phyloP scores from a whole-genome alignment of 2,329 filamentous ascomycete species.

The Periconia macrospinosa region DNA sequence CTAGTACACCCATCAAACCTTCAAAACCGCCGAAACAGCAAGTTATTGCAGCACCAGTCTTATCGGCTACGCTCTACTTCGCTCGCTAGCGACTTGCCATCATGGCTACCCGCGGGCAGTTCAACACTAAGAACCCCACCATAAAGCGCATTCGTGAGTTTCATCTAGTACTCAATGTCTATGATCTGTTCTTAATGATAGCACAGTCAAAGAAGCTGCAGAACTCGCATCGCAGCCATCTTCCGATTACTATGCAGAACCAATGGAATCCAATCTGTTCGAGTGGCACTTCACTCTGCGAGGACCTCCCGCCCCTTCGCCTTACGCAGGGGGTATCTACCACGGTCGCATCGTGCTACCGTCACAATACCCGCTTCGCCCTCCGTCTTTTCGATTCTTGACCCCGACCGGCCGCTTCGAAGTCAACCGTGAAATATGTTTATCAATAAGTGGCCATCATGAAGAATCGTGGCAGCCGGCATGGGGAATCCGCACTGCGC shows the following conservation, averaged over 20 bases:
- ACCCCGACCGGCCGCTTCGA: conserved; percentile 93
- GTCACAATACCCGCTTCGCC: conserved; percentile 84
- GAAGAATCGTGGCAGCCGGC: conserved; percentile 99
- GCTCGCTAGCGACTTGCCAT: conserved; percentile 3
- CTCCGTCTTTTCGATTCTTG: conserved; percentile 92
- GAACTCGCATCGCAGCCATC: conserved; percentile 82
- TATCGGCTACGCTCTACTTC: not conserved
- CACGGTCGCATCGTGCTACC: conserved; percentile 94
- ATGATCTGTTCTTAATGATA: conserved; percentile 22
- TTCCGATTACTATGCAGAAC: conserved; percentile 80
- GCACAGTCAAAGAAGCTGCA: conserved; percentile 80
- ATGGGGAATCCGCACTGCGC: conserved; percentile 90
- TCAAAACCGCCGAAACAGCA: not conserved
- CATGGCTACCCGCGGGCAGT: conserved; percentile 45
- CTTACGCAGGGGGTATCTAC: conserved; percentile 82
- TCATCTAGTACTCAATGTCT: not conserved
- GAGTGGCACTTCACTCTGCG: conserved; percentile 99
- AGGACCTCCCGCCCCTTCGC: conserved; percentile 76
- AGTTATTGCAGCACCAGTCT: not conserved
- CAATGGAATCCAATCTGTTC: conserved; percentile 87
- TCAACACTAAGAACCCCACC: conserved; percentile 79
- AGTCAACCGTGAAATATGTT: conserved; percentile 93
- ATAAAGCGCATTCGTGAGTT: conserved; percentile 78
- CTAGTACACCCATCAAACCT: not conserved
- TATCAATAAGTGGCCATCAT: conserved; percentile 91